These are phyloP conservation scores for Delitschia confertaspora DNA, from an alignment of 495 filamentous ascomycete genomes.

Conservation along the genomic window DNA sequence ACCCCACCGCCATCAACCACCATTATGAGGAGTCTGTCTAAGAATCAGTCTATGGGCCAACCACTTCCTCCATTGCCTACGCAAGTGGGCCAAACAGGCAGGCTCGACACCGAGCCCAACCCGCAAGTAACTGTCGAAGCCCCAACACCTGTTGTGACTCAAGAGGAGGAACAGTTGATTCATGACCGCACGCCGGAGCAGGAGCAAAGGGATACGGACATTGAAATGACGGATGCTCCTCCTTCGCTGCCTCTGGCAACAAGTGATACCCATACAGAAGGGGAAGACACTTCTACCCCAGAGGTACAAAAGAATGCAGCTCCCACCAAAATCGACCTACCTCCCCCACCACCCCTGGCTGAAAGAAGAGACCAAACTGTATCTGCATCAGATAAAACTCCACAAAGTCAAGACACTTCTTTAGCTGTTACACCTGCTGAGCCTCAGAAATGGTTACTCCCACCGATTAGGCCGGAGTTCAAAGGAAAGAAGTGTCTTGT, in stretches of 20 bases:
- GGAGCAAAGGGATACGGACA: constrained; percentile 47
- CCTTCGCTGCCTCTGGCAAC: constrained; percentile 32
- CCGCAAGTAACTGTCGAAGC: constrained; percentile 31
- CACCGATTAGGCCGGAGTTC: constrained; percentile 65
- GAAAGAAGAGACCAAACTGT: constrained; percentile 35
- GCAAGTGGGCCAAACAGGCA: constrained; percentile 14
- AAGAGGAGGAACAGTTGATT: constrained; percentile 35
- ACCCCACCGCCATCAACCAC: constrained; percentile 17
- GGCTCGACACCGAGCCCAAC: constrained; percentile 9
- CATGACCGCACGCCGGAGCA: constrained; percentile 41
- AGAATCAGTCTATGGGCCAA: constrained; percentile 18
- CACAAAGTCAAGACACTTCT: constrained; percentile 29
- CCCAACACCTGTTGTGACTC: constrained; percentile 34
- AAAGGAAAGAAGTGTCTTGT: constrained; percentile 89
- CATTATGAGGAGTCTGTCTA: constrained; percentile 17
- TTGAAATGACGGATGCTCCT: constrained; percentile 52
- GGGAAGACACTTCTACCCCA: constrained; percentile 12
- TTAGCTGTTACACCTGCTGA: constrained; percentile 28
- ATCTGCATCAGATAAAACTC: constrained; percentile 26
- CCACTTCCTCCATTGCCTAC: constrained; percentile 24
- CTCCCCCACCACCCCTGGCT: constrained; percentile 53
- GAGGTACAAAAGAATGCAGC: constrained; percentile 32
- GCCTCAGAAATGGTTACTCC: constrained; percentile 65
- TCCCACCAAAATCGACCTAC: constrained; percentile 35
- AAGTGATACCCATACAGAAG: constrained; percentile 30